Base-by-base conservation (phyloP, 331 rosid species). In the Malus hybrid region DNA sequence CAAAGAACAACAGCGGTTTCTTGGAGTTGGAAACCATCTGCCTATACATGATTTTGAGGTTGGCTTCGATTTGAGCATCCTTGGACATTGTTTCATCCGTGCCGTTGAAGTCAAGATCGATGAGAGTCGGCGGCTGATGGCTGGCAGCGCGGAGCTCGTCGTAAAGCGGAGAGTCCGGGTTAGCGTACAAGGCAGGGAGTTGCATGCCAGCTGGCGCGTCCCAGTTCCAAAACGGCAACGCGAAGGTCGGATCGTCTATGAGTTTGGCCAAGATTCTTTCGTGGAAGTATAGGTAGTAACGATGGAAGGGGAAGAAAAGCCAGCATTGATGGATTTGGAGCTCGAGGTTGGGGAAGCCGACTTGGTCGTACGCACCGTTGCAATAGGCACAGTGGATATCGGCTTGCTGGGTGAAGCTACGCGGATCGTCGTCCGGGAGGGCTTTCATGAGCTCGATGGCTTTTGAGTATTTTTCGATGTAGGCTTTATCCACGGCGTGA, bases 221-320 rank as follows among this genome's bases (percentile, higher is more conserved):
- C 73, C 86, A 89, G 54, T 93, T 93, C 98, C 98, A 93, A 65
- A 78, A 93, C 0, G 98, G 97, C 13, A 93, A 7, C 2, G 96
- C 81, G 24, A 93, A 91, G 6, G 78, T 83, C 0, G 93, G 92
- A 11, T 93, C 98, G 4, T 64, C 73, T 18, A 93, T 91, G 50
- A 93, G 67, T 20, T 81, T 85, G 0, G 88, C 98, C 27, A 89
- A 68, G 20, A 93, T 93, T 76, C 76, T 93, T 83, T 93, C 98
- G 16, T 86, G 28, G 82, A 91, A 93, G 59, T 93, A 86, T 0
- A 93, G 73, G 68, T 88, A 93, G 80, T 75, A 89, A 3, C 98
- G 86, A 52, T 91, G 98, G 77, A 69, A 93, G 5, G 98, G 98
- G 32, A 83, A 89, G 83, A 93, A 91, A 57, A 91, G 91, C 98